These are phyloP conservation scores for Geranium brycei DNA, from an alignment of 345 rosid species.

Conservation along the genomic window DNA sequence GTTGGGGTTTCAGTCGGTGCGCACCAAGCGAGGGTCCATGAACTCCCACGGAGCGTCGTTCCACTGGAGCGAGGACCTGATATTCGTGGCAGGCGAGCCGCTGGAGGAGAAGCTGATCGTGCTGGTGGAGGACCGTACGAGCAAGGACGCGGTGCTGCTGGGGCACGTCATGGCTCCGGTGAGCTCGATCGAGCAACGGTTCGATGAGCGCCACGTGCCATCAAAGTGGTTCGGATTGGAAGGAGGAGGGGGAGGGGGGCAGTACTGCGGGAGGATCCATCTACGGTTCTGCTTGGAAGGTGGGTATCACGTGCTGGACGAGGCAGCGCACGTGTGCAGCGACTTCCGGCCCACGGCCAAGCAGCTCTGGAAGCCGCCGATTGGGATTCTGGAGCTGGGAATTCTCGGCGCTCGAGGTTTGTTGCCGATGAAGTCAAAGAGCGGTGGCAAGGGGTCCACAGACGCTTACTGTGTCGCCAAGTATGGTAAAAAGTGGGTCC, in stretches of 20 bases:
- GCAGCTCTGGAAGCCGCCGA: conserved; percentile 93
- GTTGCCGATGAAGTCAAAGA: conserved; percentile 71
- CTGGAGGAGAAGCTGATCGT: conserved; percentile 63
- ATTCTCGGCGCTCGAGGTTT: conserved; percentile 86
- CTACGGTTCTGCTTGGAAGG: conserved; percentile 82
- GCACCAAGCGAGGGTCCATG: conserved; percentile 71
- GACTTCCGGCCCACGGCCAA: conserved; percentile 93
- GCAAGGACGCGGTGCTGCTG: conserved; percentile 35
- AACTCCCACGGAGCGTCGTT: conserved; percentile 52
- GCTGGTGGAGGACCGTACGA: conserved; percentile 66
- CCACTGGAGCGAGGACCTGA: conserved; percentile 81
- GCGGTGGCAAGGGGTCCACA: conserved; percentile 70
- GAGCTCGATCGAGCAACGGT: conserved; percentile 61
- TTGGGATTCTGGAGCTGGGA: conserved; percentile 79
- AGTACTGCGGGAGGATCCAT: conserved; percentile 54
- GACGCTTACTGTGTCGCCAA: conserved; percentile 92
- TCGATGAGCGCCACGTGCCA: conserved; percentile 63
- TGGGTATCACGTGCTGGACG: conserved; percentile 97
- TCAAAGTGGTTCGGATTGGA: conserved; percentile 63
- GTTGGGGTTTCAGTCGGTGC: conserved; percentile 68
- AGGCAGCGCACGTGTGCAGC: conserved; percentile 96
- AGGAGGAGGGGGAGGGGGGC: conserved; percentile 11
- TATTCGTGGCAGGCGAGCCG: conserved; percentile 88
- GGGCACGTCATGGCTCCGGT: conserved; percentile 57
- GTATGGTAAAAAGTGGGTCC: conserved; percentile 96